A percentile compares a stretch with the other conserved stretches of the same genome.
These are phyloP conservation scores for Phanerodontia chrysosporium DNA, from an alignment of 768 basidiomycete species.

Conservation along the genomic window DNA sequence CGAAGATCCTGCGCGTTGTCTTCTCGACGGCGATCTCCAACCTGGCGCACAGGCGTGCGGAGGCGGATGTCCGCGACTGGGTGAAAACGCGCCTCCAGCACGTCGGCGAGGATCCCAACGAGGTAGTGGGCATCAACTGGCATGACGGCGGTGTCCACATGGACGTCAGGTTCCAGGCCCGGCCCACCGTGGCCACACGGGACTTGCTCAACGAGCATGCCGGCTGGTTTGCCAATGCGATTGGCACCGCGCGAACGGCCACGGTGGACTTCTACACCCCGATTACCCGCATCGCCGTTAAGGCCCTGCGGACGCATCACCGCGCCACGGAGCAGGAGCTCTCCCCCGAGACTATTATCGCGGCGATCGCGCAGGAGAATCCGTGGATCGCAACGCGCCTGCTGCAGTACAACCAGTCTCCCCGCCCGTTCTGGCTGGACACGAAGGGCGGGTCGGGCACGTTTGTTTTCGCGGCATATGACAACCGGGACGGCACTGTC, in stretches of 20 bases:
- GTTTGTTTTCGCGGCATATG: not conserved
- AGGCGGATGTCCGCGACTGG: not conserved
- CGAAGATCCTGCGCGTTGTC: not conserved
- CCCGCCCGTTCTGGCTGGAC: constrained; percentile 3
- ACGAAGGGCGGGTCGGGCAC: constrained; percentile 1
- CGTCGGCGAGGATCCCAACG: not conserved
- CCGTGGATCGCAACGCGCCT: not conserved
- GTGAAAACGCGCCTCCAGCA: not conserved
- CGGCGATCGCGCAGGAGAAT: constrained; percentile 2
- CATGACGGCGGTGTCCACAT: constrained; percentile 2
- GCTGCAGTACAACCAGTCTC: not conserved
- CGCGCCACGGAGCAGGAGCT: not conserved
- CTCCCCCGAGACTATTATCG: not conserved
- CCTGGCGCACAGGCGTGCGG: not conserved
- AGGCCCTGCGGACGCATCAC: not conserved
- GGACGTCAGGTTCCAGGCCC: constrained; percentile 1
- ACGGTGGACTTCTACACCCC: constrained; percentile 2
- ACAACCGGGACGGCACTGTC: not conserved
- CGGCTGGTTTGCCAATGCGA: constrained; percentile 1
- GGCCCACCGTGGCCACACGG: not conserved
- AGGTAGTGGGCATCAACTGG: constrained; percentile 1
- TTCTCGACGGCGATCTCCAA: not conserved
- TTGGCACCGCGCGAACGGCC: not conserved
- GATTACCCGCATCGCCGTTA: not conserved
- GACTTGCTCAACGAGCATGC: not conserved